Evolutionary conservation across 345 rosid species (phyloP), one percentile per base, ranked within the genome.

Genomic region (Jatropha curcas): DNA sequence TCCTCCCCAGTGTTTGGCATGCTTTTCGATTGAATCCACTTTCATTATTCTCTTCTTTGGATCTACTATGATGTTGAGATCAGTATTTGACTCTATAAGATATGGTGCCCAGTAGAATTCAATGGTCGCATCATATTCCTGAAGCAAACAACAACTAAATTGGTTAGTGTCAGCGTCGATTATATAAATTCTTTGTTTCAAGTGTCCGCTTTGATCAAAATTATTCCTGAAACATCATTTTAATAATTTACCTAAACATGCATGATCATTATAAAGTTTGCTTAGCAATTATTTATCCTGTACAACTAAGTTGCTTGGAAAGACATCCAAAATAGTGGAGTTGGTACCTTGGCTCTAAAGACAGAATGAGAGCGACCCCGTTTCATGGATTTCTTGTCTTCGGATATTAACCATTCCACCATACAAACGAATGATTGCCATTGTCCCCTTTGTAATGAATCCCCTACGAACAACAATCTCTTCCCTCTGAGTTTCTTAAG

Each of bases 381-480:
- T 73, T 73, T 78, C 68, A 73, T 4, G 52, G 77, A 73, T 58
- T 78, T 78, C 67, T 73, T 78, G 55, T 78, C 74, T 41, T 78
- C 39, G 46, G 77, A 74, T 50, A 78, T 78, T 24, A 78, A 68
- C 81, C 81, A 68, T 35, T 78, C 81, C 19, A 73, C 77, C 73
- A 55, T 19, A 63, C 81, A 78, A 16, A 78, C 77, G 30, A 78
- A 73, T n/a, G 81, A 78, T 73, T 78, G 77, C 81, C 81, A 78
- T 58, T 78, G 81, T 13, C 81, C 81, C 24, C 81, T 73, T 46
- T 78, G 81, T 17, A 78, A 17, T 0, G 81, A 78, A 33, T 78
- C 81, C n/a, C 81, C 81, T 33, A 73, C 81, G 45, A 78, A 78
- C 61, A 78, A 12, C 50, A 78, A 7, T 56, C 74, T 78, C 71